phyloP scores from a whole-genome alignment of 2,329 filamentous ascomycete genomes.

The Aspergillus viridinutans region DNA sequence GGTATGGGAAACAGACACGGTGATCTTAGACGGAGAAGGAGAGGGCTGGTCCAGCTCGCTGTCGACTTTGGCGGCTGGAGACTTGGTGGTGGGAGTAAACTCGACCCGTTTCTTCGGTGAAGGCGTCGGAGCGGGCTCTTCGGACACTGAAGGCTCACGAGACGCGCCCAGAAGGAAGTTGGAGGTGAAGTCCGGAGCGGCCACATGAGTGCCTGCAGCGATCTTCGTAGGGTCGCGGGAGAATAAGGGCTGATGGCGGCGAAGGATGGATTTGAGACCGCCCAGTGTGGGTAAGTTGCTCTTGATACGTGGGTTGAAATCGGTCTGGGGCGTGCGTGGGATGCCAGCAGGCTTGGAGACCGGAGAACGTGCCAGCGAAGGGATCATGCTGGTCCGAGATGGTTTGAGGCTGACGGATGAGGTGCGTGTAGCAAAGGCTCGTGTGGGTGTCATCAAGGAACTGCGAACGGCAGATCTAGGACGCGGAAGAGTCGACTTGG shows the following conservation, averaged over 20 bases:
- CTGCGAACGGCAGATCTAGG: slow-evolving; percentile 47
- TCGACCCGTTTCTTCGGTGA: slow-evolving; percentile 74
- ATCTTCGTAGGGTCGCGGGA: slow-evolving; percentile 57
- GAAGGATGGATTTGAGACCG: slow-evolving; percentile 61
- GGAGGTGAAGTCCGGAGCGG: slow-evolving; percentile 39
- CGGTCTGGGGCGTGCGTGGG: slow-evolving; percentile 43
- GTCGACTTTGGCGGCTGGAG: slow-evolving; percentile 16
- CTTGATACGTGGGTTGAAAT: slow-evolving; percentile 45
- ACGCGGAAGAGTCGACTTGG: slow-evolving; percentile 21
- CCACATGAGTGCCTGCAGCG: slow-evolving; percentile 55
- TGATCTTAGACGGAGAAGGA: slow-evolving; percentile 40
- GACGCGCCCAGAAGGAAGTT: slow-evolving; percentile 48
- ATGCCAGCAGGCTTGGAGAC: slow-evolving; percentile 48
- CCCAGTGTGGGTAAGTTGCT: slow-evolving; percentile 48
- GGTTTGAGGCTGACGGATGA: slow-evolving; percentile 49
- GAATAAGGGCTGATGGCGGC: slow-evolving; percentile 55
- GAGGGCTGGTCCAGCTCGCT: slow-evolving; percentile 34
- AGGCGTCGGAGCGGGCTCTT: slow-evolving; percentile 54
- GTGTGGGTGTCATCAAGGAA: slow-evolving; percentile 72
- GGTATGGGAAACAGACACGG: slow-evolving; percentile 16
- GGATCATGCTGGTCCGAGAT: slow-evolving; percentile 51
- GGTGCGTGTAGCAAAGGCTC: slow-evolving; percentile 64
- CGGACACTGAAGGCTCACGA: slow-evolving; percentile 19
- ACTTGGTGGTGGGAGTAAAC: slow-evolving; percentile 69
- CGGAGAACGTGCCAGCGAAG: slow-evolving; percentile 49